A percentile compares a stretch with the other conserved stretches of the same genome.
Conservation (phyloP, 2,329 filamentous ascomycete species). For the Cryphonectria japonica region DNA sequence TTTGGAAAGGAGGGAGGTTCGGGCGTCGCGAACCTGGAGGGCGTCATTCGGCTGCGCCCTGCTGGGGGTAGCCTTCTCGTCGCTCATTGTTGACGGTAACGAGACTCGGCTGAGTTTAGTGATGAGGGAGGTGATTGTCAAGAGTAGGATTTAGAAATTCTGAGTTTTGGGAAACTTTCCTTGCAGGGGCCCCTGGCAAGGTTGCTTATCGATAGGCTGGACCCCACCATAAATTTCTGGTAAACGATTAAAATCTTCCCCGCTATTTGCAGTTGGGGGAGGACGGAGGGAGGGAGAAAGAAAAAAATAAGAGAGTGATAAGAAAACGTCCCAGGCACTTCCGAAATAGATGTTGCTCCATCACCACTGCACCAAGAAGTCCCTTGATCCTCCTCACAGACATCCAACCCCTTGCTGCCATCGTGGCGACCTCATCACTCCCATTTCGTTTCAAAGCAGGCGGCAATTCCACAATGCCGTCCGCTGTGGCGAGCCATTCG, state of each 20-base stretch:
- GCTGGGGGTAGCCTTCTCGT: conserved; percentile 37
- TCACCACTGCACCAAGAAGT: not conserved
- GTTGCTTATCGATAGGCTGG: conserved; percentile 5
- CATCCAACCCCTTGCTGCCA: conserved; percentile 38
- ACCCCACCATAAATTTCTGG: conserved; percentile 37
- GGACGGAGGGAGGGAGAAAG: not conserved
- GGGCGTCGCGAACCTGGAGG: conserved; percentile 50
- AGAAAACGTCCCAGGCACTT: not conserved
- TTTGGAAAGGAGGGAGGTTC: conserved; percentile 57
- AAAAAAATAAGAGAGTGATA: not conserved
- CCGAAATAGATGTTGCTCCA: not conserved
- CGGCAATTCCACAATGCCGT: conserved; percentile 71
- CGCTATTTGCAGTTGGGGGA: not conserved
- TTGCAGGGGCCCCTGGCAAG: conserved; percentile 4
- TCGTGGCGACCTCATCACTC: conserved; percentile 62
- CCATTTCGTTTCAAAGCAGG: conserved; percentile 90
- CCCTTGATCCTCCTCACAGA: not conserved
- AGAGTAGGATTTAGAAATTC: conserved; percentile 12
- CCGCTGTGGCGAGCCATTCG: conserved; percentile 71
- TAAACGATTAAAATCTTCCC: not conserved
- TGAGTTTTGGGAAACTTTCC: conserved; percentile 14
- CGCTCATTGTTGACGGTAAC: conserved; percentile 37
- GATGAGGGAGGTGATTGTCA: not conserved
- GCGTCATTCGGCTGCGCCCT: conserved; percentile 56
- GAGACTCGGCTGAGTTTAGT: not conserved